Percentiles rank a stretch among this genome's conserved stretches.
These are phyloP conservation scores for Seminavis robusta DNA, from an alignment of 108 stramenopile species.

Conservation along the genomic window DNA sequence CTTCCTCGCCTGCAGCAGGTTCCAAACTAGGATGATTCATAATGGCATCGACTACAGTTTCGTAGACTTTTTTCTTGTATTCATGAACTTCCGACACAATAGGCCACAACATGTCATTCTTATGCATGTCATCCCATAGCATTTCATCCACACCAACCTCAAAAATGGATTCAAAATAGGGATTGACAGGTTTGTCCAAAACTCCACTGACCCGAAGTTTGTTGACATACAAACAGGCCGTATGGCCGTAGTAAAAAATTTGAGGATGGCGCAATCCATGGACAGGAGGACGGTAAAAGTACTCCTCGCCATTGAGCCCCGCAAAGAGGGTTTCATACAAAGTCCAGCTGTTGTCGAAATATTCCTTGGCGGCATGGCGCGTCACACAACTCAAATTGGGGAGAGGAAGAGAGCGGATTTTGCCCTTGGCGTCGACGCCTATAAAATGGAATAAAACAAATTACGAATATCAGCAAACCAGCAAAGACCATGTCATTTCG, in stretches of 20 bases:
- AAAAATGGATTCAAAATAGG: conserved; percentile 89
- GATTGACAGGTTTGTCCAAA: conserved; percentile 62
- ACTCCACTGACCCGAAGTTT: conserved; percentile 89
- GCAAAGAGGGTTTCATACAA: conserved; percentile 89
- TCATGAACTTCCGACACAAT: conserved; percentile 81
- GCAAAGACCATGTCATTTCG: not conserved
- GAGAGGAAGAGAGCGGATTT: conserved; percentile 62
- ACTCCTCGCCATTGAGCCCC: conserved; percentile 86
- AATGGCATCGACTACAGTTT: conserved; percentile 71
- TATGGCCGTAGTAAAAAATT: conserved; percentile 96
- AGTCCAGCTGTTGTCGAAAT: conserved; percentile 94
- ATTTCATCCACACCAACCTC: conserved; percentile 97
- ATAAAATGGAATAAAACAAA: not conserved
- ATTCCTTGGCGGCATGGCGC: conserved; percentile 64
- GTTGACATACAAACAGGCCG: conserved; percentile 89
- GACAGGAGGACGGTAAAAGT: conserved; percentile 74
- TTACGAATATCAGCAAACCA: not conserved
- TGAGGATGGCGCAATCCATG: conserved; percentile 86
- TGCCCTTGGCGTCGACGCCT: conserved; percentile 51
- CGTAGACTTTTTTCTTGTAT: conserved; percentile 79
- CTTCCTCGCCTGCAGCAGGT: conserved; percentile 35
- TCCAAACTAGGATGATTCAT: conserved; percentile 71
- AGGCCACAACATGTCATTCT: conserved; percentile 92
- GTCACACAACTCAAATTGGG: conserved; percentile 71
- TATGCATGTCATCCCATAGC: conserved; percentile 94